phyloP scores from a whole-genome alignment of 2,329 filamentous ascomycete species.

The Raffaelea ambrosiae region DNA sequence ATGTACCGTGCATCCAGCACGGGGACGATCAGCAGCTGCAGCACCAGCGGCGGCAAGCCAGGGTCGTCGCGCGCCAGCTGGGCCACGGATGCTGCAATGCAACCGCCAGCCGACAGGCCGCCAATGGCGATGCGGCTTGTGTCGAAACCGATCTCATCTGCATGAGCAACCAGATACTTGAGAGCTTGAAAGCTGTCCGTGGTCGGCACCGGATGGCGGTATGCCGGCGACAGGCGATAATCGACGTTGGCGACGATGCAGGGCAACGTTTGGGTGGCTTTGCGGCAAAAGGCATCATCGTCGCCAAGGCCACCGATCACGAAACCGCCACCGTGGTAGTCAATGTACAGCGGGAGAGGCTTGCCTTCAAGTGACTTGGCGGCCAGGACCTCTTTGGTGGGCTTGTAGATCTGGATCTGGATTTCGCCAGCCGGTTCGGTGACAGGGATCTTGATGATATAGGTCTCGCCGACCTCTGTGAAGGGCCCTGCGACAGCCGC shows the following conservation, averaged over 20 bases:
- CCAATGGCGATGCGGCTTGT: constrained; percentile 15
- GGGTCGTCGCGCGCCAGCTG: constrained; percentile 29
- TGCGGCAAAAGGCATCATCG: constrained; percentile 6
- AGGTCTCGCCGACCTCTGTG: not conserved
- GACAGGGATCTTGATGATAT: constrained; percentile 2
- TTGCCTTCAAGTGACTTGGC: not conserved
- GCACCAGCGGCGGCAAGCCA: constrained; percentile 18
- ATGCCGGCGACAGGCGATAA: constrained; percentile 42
- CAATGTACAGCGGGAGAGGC: constrained; percentile 6
- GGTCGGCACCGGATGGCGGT: constrained; percentile 34
- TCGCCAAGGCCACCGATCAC: constrained; percentile 7
- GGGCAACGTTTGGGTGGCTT: not conserved
- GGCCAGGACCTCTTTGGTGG: not conserved
- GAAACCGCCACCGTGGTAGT: constrained; percentile 12
- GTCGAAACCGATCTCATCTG: constrained; percentile 15
- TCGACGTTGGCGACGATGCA: constrained; percentile 22
- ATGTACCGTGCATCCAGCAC: constrained; percentile 25
- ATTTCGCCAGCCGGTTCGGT: constrained; percentile 3
- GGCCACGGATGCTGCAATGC: constrained; percentile 18
- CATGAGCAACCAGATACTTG: constrained; percentile 25
- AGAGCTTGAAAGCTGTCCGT: constrained; percentile 26
- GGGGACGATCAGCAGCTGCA: constrained; percentile 25
- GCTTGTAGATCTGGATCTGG: constrained; percentile 5
- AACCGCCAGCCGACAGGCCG: constrained; percentile 21
- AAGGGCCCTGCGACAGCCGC: constrained; percentile 1